Conservation (phyloP, 768 basidiomycete genomes). For the Psilocybe cubensis region DNA sequence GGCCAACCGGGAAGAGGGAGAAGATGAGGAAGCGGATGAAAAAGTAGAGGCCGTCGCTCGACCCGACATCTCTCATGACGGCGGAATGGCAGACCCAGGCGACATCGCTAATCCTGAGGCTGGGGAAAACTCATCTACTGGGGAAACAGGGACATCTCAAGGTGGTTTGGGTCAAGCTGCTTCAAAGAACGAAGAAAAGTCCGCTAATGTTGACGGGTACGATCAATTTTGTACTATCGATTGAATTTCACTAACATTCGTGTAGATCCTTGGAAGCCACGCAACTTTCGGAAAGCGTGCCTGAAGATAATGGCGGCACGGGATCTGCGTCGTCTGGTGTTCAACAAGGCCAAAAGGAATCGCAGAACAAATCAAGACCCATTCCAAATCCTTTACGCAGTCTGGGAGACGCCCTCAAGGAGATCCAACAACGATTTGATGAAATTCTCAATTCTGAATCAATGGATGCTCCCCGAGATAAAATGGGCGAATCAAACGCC, state of each 20-base stretch:
- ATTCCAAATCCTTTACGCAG: constrained; percentile 67
- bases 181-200: constrained; percentile 28
- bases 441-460: constrained; percentile 65
- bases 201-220: constrained; percentile 35
- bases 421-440: constrained; percentile 82
- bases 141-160: constrained; percentile 32
- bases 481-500: constrained; percentile 39
- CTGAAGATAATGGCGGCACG: constrained; percentile 17
- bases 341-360: constrained; percentile 46
- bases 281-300: constrained; percentile 14
- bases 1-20: constrained; percentile 32
- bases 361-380: constrained; percentile 41
- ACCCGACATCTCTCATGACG: constrained; percentile 49
- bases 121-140: constrained; percentile 33
- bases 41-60: constrained; percentile 36
- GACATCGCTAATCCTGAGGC: constrained; percentile 28
- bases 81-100: constrained; percentile 36
- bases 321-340: constrained; percentile 44
- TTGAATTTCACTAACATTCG: neutral
- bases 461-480: constrained; percentile 35
- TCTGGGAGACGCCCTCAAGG: constrained; percentile 82
- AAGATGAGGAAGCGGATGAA: constrained; percentile 31
- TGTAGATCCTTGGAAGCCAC: constrained; percentile 12
- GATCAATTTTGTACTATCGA: constrained; percentile 8
- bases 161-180: constrained; percentile 32